phyloP scores from a whole-genome alignment of 164 flowering plant species.

The Cinnamomum chago region DNA sequence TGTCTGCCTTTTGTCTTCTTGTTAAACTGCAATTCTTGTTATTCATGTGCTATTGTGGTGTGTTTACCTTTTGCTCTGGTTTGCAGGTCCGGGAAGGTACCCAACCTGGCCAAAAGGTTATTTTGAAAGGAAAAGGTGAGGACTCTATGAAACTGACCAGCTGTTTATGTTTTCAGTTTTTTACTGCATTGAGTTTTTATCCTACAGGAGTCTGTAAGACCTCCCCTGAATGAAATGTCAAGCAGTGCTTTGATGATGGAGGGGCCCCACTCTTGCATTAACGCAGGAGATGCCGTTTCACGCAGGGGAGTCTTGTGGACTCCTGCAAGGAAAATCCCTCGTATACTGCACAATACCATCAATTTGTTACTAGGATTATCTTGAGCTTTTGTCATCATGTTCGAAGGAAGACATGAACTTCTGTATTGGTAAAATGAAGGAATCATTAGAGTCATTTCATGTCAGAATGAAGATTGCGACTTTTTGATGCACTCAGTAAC shows the following conservation, averaged over 20 bases:
- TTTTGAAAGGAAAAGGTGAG: slow-evolving; percentile 82
- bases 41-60: not conserved
- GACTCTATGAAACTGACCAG: not conserved
- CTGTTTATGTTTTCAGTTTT: not conserved
- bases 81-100: slow-evolving; percentile 90
- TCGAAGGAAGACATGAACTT: not conserved
- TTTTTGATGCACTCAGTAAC: not conserved
- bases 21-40: not conserved
- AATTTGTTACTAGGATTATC: not conserved
- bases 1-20: not conserved
- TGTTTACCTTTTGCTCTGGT: slow-evolving; percentile 8
- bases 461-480: not conserved
- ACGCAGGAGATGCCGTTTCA: no score
- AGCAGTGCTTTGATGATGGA: no score
- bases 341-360: not conserved
- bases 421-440: not conserved
- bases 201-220: no score
- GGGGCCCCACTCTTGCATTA: no score
- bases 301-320: no score
- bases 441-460: not conserved
- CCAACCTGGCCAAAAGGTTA: slow-evolving; percentile 96
- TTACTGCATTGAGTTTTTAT: not conserved
- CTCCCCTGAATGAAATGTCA: no score
- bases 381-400: not conserved
- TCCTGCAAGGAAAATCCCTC: no score